Evolutionary conservation across 1,284 basidiomycete species (phyloP).

Genomic region (Sphaerobolus stellatus): DNA sequence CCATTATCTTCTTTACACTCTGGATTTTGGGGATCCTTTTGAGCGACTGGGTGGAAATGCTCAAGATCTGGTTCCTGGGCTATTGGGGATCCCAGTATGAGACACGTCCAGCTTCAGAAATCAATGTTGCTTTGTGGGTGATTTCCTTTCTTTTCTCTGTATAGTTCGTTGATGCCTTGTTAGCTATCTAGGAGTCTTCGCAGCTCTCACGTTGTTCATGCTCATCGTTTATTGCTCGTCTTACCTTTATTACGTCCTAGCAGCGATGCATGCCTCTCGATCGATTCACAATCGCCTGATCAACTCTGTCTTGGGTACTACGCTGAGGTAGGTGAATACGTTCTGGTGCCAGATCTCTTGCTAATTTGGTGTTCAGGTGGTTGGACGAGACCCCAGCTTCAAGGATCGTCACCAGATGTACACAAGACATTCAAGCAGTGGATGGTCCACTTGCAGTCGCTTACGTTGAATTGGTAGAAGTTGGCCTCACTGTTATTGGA

Average conservation of each 20-base stretch:
- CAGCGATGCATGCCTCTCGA: slow-evolving; percentile 25
- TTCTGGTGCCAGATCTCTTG: neutral
- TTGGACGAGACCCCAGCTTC: slow-evolving; percentile 42
- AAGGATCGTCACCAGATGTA: slow-evolving; percentile 39
- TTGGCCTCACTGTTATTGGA: slow-evolving; percentile 17
- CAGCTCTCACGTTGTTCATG: neutral
- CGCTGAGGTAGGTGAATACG: slow-evolving; percentile 29
- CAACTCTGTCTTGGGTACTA: slow-evolving; percentile 41
- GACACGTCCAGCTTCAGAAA: slow-evolving; percentile 12
- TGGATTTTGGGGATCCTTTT: neutral
- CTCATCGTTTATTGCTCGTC: neutral
- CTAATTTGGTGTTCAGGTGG: slow-evolving; percentile 15
- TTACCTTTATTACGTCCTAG: neutral
- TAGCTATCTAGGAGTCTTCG: slow-evolving; percentile 16
- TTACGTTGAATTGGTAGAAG: slow-evolving; percentile 15
- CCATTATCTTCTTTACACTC: slow-evolving; percentile 33
- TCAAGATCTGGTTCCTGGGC: slow-evolving; percentile 32
- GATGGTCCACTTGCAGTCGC: slow-evolving; percentile 35
- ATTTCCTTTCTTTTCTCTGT: slow-evolving; percentile 26
- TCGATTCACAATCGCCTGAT: slow-evolving; percentile 36
- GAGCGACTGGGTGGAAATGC: neutral
- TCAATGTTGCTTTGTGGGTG: slow-evolving; percentile 9
- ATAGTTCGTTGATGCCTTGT: neutral
- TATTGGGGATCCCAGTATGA: slow-evolving; percentile 37
- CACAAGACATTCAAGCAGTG: slow-evolving; percentile 39